phyloP scores from a whole-genome alignment of 2,329 filamentous ascomycete species.

The Myrmaecium sp. region DNA sequence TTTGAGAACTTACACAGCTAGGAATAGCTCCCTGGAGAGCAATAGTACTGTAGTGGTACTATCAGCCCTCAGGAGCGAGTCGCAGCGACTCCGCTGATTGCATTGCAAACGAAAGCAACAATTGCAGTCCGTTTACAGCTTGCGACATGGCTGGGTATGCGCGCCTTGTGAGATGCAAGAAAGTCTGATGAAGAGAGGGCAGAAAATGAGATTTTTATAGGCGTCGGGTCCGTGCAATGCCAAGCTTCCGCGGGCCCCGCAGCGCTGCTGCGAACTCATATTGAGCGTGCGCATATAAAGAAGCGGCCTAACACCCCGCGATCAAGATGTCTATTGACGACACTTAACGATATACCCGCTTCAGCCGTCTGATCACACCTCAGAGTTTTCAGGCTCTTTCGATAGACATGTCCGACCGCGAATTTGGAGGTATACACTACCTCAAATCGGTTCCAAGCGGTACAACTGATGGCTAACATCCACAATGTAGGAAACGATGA shows the following conservation, averaged over 20 bases:
- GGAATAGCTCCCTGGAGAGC: too few relatives aligned
- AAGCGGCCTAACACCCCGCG: background rate
- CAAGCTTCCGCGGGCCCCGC: background rate
- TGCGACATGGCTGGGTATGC: too few relatives aligned
- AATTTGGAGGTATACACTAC: conserved; percentile 18
- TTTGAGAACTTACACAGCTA: too few relatives aligned
- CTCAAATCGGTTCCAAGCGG: background rate
- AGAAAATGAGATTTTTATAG: background rate
- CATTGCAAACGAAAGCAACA: too few relatives aligned
- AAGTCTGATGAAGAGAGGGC: background rate
- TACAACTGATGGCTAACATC: background rate
- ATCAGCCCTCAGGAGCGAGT: too few relatives aligned
- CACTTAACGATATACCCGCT: background rate
- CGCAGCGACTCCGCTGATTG: too few relatives aligned
- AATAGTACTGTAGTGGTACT: too few relatives aligned
- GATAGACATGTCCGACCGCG: conserved; percentile 22
- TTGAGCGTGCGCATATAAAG: background rate
- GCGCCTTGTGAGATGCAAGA: background rate
- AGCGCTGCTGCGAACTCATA: background rate
- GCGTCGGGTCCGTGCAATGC: background rate
- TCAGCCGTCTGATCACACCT: background rate
- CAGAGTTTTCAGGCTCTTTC: background rate
- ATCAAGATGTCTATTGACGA: background rate
- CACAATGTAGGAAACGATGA: conserved; percentile 19
- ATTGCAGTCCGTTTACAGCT: too few relatives aligned